These are phyloP conservation scores for Physaria fendleri DNA, from an alignment of 345 rosid genomes.

Conservation along the genomic window DNA sequence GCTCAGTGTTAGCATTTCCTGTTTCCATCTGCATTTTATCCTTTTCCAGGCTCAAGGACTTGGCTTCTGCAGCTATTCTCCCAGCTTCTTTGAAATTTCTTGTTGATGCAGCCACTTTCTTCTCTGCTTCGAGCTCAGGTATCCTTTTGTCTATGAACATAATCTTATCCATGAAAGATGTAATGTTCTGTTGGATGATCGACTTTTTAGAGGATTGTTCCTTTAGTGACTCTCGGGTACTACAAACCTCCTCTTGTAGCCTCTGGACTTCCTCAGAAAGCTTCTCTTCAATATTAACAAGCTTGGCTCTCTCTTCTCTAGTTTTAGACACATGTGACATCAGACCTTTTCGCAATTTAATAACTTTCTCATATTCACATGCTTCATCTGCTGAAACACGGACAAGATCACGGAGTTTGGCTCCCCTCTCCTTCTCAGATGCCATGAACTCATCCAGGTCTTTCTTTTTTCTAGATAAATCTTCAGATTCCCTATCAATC, in stretches of 20 bases:
- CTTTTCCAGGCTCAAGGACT: conserved; percentile 67
- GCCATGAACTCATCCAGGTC: conserved; percentile 43
- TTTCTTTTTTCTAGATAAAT: conserved; percentile 43
- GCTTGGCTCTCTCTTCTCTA: conserved; percentile 54
- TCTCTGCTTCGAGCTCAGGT: conserved; percentile 86
- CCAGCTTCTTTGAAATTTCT: conserved; percentile 97
- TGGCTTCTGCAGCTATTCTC: conserved; percentile 78
- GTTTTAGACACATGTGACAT: conserved; percentile 51
- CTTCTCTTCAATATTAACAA: conserved; percentile 57
- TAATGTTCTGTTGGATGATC: conserved; percentile 62
- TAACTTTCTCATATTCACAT: conserved; percentile 43
- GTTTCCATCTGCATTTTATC: conserved; percentile 48
- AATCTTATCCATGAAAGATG: conserved; percentile 64
- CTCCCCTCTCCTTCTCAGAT: conserved; percentile 48
- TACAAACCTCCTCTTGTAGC: conserved; percentile 60
- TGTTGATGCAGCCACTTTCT: conserved; percentile 76
- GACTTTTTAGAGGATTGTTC: conserved; percentile 75
- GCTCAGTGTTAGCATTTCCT: conserved; percentile 44
- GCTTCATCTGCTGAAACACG: conserved; percentile 58
- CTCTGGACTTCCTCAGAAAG: conserved; percentile 65
- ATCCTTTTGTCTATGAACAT: conserved; percentile 67
- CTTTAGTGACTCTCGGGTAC: conserved; percentile 61
- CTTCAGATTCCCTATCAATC: conserved; percentile 44
- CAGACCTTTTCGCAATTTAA: conserved; percentile 48
- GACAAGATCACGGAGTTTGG: conserved; percentile 61